phyloP scores from a whole-genome alignment of 2,329 filamentous ascomycete species.

The Nothophoma quercina region DNA sequence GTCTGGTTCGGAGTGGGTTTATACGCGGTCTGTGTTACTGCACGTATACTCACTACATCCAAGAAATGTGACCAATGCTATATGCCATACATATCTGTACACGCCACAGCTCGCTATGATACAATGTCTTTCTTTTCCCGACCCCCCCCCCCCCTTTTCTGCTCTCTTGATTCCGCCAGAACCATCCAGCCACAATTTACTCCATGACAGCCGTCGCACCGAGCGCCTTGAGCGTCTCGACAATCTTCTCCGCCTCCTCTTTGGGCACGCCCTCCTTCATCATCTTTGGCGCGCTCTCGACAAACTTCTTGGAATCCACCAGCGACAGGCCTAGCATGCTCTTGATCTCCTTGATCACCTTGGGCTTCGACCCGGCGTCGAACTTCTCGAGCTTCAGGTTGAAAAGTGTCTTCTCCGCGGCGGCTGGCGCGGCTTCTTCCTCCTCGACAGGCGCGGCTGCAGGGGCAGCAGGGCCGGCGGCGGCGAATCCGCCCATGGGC shows the following conservation, averaged over 20 bases:
- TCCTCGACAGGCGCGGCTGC: constrained; percentile 73
- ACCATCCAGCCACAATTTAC: too few species aligned
- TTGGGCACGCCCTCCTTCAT: constrained; percentile 99
- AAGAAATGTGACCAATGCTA: constrained; percentile 27
- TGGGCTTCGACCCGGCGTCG: constrained; percentile 89
- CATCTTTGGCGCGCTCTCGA: constrained; percentile 95
- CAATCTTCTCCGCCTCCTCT: constrained; percentile 99
- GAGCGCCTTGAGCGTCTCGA: constrained; percentile 90
- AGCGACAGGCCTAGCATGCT: constrained; percentile 90
- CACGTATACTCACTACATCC: constrained; percentile 39
- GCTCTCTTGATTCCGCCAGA: neutral
- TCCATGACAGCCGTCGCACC: constrained; percentile 92
- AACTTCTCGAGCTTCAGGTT: constrained; percentile 92
- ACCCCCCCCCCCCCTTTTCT: constrained; percentile 2
- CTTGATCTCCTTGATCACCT: constrained; percentile 99
- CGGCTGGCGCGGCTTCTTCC: constrained; percentile 86
- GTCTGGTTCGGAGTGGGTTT: neutral
- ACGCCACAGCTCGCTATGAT: constrained; percentile 46
- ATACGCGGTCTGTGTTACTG: constrained; percentile 29
- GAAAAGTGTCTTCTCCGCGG: constrained; percentile 95
- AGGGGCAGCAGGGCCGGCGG: constrained; percentile 67
- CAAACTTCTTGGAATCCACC: constrained; percentile 99
- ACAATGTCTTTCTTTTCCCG: constrained; percentile 39
- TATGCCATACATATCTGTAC: constrained; percentile 50
- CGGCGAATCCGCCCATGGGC: constrained; percentile 89